Percentiles rank a stretch among this genome's conserved stretches.
These are phyloP conservation scores for Vigna hirtella DNA, from an alignment of 306 rosid species.

Conservation along the genomic window DNA sequence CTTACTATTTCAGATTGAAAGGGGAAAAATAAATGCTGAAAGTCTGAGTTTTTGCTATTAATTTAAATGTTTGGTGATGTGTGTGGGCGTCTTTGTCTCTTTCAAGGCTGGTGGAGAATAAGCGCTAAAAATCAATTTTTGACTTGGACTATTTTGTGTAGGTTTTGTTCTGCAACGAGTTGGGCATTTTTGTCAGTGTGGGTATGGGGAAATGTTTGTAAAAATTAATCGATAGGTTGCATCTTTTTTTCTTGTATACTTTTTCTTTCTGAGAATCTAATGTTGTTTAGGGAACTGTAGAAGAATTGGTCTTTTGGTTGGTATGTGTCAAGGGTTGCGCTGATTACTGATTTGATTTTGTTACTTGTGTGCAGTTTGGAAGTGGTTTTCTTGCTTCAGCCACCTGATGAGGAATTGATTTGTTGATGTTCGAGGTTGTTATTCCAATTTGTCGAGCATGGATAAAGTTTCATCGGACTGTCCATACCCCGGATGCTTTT, in stretches of 20 bases:
- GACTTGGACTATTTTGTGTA: background rate
- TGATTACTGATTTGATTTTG: conserved; percentile 28
- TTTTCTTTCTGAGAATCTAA: background rate
- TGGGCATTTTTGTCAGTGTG: background rate
- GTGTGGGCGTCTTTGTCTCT: conserved; percentile 28
- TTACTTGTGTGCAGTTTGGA: conserved; percentile 50
- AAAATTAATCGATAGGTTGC: background rate
- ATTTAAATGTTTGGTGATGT: conserved; percentile 29
- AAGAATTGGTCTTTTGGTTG: background rate
- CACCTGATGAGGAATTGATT: conserved; percentile 50
- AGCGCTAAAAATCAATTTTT: background rate
- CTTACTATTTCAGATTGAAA: conserved; percentile 25
- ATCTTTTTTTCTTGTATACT: background rate
- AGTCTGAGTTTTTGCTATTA: conserved; percentile 11
- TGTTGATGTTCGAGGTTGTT: conserved; percentile 39
- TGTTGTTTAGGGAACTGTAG: conserved; percentile 22
- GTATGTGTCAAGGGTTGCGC: conserved; percentile 21
- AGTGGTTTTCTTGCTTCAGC: conserved; percentile 49
- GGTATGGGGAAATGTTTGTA: background rate
- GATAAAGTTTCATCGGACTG: conserved; percentile 90
- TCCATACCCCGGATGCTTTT: conserved; percentile 98
- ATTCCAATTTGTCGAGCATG: conserved; percentile 56
- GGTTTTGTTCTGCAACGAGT: background rate
- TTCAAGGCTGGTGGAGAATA: background rate
- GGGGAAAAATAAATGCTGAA: background rate